Evolutionary conservation across 108 stramenopile genomes (phyloP), one percentile per base, ranked within the genome.

Genomic region (Stephanodiscus minutulus): DNA sequence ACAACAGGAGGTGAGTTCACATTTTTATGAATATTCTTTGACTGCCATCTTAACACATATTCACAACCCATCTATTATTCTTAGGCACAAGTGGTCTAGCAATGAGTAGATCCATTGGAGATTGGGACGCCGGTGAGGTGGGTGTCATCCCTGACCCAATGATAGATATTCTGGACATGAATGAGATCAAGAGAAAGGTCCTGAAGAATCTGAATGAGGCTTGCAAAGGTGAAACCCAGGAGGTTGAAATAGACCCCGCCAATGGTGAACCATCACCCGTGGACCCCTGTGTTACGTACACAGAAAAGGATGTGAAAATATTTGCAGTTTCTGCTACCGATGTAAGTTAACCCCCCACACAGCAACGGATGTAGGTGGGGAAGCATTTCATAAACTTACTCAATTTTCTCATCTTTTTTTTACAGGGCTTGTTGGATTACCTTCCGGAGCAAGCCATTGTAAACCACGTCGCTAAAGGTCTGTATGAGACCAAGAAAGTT

Each of bases 131-230:
- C 1, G 87, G 86, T 29, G 63, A 82, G 20, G 62, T 85, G 55
- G 93, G 93, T 27, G 90, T 90, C 0, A 90, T 86, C 48, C 88
- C 93, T 31, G 90, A 91, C 60, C 93, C 93, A 18, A 81, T 86
- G 64, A 85, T 94, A 12, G 86, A 88, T 63, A 82, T 91, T 9
- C 41, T 94, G 61, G 83, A 90, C 72, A 71, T 90, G 21, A 65
- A 58, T 0, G 68, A 72, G 15, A 58, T 83, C 10, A 80, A 79
- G 58, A 63, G 53, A 27, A 72, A 49, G n/a, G 54, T 79, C 4
- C 44, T 73, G 18, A 66, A 62, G 25, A 64, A 55, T 49, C 43
- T 82, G 48, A 73, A 82, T 46, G 63, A 12, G 17, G 36, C 29
- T 11, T 73, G 81, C 28, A 37, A 3, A 7, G 31, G 47, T 24